These are phyloP conservation scores for Kurtzmaniella quercitrusa DNA, from an alignment of 1,139 yeast species.

Conservation along the genomic window DNA sequence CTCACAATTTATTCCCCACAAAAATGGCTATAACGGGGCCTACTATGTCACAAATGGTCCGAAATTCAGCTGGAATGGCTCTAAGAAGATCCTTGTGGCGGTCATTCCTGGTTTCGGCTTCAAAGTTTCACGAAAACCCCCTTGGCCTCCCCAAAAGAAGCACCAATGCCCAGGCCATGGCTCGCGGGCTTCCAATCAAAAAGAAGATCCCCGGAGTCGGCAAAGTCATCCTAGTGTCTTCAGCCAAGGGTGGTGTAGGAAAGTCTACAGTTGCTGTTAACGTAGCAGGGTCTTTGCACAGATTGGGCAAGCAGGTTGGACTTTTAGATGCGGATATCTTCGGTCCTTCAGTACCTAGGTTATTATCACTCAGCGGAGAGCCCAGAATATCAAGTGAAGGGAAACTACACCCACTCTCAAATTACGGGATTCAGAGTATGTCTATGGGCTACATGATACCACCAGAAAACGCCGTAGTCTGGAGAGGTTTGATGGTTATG, in stretches of 20 bases:
- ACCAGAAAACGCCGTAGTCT: conserved; percentile 69
- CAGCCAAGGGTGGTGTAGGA: conserved; percentile 78
- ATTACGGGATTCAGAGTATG: conserved; percentile 81
- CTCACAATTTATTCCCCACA: too few relatives aligned
- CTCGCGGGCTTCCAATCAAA: conserved; percentile 50
- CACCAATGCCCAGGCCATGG: conserved; percentile 32
- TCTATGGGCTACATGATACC: conserved; percentile 81
- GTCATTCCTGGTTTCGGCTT: background rate
- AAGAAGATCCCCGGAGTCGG: conserved; percentile 57
- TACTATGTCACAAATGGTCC: background rate
- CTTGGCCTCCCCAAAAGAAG: conserved; percentile 47
- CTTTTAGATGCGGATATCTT: conserved; percentile 77
- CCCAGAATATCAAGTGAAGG: conserved; percentile 57
- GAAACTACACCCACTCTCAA: conserved; percentile 61
- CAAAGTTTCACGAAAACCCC: conserved; percentile 26
- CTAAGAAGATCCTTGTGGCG: background rate
- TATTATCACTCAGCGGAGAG: conserved; percentile 61
- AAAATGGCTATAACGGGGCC: too few relatives aligned
- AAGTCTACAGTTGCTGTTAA: conserved; percentile 61
- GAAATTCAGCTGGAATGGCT: background rate
- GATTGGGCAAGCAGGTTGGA: conserved; percentile 58
- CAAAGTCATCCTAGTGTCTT: conserved; percentile 63
- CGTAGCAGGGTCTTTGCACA: conserved; percentile 57
- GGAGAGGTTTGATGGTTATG: conserved; percentile 88
- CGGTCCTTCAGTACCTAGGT: conserved; percentile 78